Base-by-base conservation (phyloP, 2,329 filamentous ascomycete genomes). In the Cadophora sp. region DNA sequence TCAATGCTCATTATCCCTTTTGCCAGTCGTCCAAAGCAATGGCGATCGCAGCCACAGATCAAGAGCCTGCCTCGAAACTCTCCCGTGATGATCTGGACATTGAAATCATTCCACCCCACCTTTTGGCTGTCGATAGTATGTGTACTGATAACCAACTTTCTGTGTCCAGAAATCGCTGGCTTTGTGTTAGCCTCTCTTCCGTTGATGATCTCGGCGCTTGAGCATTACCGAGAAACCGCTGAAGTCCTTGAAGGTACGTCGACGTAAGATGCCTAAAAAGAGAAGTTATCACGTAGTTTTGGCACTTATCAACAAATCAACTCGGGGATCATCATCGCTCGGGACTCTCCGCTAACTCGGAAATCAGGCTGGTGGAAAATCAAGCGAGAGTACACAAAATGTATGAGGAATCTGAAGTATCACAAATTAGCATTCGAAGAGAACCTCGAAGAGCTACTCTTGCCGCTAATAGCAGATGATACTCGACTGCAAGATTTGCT, bases 391-490 rank as follows among this genome's bases (percentile, higher is more conserved):
- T 72, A 68, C 26, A 64, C 34, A 4, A 72, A 70, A 59, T 71
- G 70, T 34, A 68, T 67, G 59, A 34, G 51, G 12, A 59, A 71
- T 31, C 46, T 72, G 46, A 72, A 67, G 4, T 70, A 58, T 31
- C 63, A 69, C 22, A 67, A 66, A 27, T n/a, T 69, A 16, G 67
- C 60, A 3, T 71, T 72, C 43, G 67, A 68, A 29, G 56, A 66
- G 24, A 69, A 70, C 48, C 62, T 70, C 7, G 65, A 68, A 29
- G 65, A 68, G 40, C 40, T 72, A 16, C 65, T 71, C 19, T 62
- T 72, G 43, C 70, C 67, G 14, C 31, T 72, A 27, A 68, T 72
- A 50, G 70, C 66, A 4, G 70, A 71, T 16, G 67, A 72, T 8
- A 63, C 62, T 5, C 68, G 61, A 37, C 48, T 72, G 4, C 26